Conservation (phyloP, 495 filamentous ascomycete genomes). For the Aspergillus sclerotiicarbonarius region DNA sequence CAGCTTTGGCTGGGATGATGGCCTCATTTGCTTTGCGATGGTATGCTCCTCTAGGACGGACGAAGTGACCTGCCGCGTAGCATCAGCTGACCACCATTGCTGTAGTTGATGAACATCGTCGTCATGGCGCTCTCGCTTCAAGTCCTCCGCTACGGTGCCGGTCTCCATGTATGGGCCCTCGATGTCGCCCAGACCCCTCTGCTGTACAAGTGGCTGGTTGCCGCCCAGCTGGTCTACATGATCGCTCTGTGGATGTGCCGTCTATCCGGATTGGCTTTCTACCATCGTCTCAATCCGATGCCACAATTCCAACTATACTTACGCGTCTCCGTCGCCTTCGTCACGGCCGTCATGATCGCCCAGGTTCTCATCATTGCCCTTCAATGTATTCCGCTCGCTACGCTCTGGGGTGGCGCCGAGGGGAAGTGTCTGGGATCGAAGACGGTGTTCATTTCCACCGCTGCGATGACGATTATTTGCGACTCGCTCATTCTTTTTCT, state of each 20-base stretch:
- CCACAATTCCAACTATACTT: constrained; percentile 18
- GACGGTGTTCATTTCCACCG: constrained; percentile 16
- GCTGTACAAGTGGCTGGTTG: constrained; percentile 11
- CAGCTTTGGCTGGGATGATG: constrained; percentile 8
- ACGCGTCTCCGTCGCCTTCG: constrained; percentile 11
- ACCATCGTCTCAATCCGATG: constrained; percentile 24
- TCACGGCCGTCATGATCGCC: constrained; percentile 16
- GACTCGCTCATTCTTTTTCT: constrained; percentile 19
- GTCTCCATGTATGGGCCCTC: neutral
- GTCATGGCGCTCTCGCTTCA: neutral
- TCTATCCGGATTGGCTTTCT: constrained; percentile 23
- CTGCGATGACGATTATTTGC: constrained; percentile 16
- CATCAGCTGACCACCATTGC: neutral
- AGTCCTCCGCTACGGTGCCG: neutral
- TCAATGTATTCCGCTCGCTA: constrained; percentile 20
- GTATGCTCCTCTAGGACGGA: neutral
- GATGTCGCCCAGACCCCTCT: neutral
- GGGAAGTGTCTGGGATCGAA: constrained; percentile 17
- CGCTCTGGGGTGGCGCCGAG: constrained; percentile 13
- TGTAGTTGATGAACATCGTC: neutral
- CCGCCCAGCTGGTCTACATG: constrained; percentile 20
- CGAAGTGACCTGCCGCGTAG: neutral
- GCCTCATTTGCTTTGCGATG: neutral
- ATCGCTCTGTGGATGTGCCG: constrained; percentile 22
- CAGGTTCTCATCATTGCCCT: constrained; percentile 21